Evolutionary conservation across 805 yeast species (phyloP).

Genomic region (Ascoidea tarda): DNA sequence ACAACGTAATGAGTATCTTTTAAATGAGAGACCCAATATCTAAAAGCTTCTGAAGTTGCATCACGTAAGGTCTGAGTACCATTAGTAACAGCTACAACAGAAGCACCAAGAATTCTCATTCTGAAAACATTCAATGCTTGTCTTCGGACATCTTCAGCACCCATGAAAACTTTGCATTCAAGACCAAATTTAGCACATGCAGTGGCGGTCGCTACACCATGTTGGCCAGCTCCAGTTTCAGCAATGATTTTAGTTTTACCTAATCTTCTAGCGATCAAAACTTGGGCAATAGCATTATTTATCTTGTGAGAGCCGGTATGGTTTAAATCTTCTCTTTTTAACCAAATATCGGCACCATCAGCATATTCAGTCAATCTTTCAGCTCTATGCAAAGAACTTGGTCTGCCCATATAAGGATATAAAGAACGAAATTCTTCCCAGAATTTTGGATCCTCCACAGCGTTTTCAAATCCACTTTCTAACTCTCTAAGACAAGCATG

Average conservation of each 20-base stretch:
- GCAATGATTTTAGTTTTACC: constrained; percentile 72
- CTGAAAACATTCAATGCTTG: constrained; percentile 97
- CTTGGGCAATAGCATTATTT: constrained; percentile 76
- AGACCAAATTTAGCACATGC: constrained; percentile 89
- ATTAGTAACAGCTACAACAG: constrained; percentile 82
- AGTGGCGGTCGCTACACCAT: constrained; percentile 87
- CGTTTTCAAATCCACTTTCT: constrained; percentile 76
- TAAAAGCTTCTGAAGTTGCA: constrained; percentile 94
- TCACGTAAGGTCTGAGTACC: constrained; percentile 96
- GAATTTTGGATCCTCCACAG: constrained; percentile 78
- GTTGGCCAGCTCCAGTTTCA: constrained; percentile 91
- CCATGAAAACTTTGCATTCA: constrained; percentile 93
- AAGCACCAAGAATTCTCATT: constrained; percentile 93
- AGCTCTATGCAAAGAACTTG: constrained; percentile 84
- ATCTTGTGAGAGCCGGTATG: constrained; percentile 86
- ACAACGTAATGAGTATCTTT: constrained; percentile 86
- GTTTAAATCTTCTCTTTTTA: constrained; percentile 91
- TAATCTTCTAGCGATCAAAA: constrained; percentile 61
- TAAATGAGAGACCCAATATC: constrained; percentile 87
- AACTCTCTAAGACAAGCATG: constrained; percentile 84
- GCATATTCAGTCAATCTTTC: constrained; percentile 79
- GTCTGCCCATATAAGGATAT: constrained; percentile 92
- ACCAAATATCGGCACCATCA: constrained; percentile 96
- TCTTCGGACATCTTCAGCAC: constrained; percentile 97
- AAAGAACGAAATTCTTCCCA: constrained; percentile 85